Conservation (phyloP, 2,329 filamentous ascomycete genomes). For the Fusarium transvaalense region DNA sequence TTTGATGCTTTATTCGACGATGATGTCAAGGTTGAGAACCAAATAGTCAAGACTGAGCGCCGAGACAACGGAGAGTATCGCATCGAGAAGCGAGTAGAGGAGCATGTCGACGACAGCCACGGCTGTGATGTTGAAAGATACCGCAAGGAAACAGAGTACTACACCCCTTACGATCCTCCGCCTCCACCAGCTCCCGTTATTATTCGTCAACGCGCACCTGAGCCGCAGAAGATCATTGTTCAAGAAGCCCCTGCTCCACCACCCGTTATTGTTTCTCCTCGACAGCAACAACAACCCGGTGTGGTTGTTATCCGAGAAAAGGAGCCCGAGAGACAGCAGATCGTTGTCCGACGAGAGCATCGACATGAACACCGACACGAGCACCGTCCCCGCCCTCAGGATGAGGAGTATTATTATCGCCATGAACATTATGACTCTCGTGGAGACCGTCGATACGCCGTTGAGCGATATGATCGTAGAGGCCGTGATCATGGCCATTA, state of each 20-base stretch:
- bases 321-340: constrained; percentile 56
- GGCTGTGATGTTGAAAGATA: constrained; percentile 69
- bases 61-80: constrained; percentile 58
- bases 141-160: constrained; percentile 73
- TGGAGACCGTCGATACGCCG: constrained; percentile 51
- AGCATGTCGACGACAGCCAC: constrained; percentile 60
- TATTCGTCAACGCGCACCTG: constrained; percentile 67
- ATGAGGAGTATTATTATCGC: constrained; percentile 66
- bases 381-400: constrained; percentile 44
- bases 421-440: constrained; percentile 60
- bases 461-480: constrained; percentile 56
- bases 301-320: constrained; percentile 60
- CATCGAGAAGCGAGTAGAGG: constrained; percentile 66
- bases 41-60: constrained; percentile 58
- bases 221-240: constrained; percentile 71
- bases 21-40: constrained; percentile 67
- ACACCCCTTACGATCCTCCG: constrained; percentile 63
- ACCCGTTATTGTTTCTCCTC: constrained; percentile 62
- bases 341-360: constrained; percentile 53
- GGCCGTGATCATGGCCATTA: constrained; percentile 60
- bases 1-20: constrained; percentile 61
- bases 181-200: constrained; percentile 62
- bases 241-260: constrained; percentile 67
- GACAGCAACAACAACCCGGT: constrained; percentile 60
- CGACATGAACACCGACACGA: constrained; percentile 25